Base-by-base conservation (phyloP, 1,139 yeast species). In the Geotrichum aggregatum region DNA sequence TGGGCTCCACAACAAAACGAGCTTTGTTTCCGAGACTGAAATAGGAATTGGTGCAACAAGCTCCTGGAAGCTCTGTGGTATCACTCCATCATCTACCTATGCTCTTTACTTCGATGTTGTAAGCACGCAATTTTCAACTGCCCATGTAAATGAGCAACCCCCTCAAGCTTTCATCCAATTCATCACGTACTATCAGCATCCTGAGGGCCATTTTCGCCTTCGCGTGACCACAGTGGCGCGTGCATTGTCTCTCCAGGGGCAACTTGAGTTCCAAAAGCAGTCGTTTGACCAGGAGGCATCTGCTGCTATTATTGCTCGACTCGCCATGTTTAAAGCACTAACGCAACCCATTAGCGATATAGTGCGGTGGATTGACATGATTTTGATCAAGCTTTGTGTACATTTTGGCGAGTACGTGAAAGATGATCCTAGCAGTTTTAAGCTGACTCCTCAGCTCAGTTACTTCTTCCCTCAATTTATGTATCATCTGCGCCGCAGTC, bases 251-350 rank as follows among this genome's bases (percentile, higher is more conserved):
- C 26, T 66, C 69, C 19, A 72, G 70, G 26, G 83, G 81, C 50
- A 76, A 75, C 52, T 78, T 78, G 33, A 72, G 71, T 36, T 74
- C 78, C 52, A 47, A 16, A 47, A 53, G 36, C 54, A 50, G 40
- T 54, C 56, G 10, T 92, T 92, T 69, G 99, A 92, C 71, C 98
- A 94, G 74, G 98, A 92, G 70, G 97, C 98, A 18, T 97, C 98
- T 10, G 96, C 98, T 7, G 98, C 91, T 1, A 76, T 92, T 59
- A 87, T 91, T 89, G 86, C 98, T 1, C 79, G 98, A 68, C 83
- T 92, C 54, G 95, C 97, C 3, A 89, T 92, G 50, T 86, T 80
- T 76, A 92, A 87, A 73, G 38, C 48, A 11, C 43, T 8, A 6
- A 41, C 47, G 84, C 96, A 76, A 79, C 30, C 75, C 47, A 87